Conservation (phyloP, 2,329 filamentous ascomycete genomes). For the Penicillium fuscoglaucum region DNA sequence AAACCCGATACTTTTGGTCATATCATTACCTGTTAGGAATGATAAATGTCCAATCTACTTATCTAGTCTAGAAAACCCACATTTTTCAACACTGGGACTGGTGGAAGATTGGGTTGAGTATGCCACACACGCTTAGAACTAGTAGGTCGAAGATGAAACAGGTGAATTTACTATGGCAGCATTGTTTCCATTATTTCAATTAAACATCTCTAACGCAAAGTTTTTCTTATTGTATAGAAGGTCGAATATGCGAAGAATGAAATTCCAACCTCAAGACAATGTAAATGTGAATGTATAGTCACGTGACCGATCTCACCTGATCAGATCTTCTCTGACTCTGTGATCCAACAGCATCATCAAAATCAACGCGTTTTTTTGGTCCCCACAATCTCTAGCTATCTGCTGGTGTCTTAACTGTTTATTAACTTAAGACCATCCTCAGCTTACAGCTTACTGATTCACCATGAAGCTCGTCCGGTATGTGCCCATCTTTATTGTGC, state of each 20-base stretch:
- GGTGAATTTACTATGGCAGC: too few relatives aligned
- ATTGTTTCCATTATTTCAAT: neutral
- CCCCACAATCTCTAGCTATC: conserved; percentile 14
- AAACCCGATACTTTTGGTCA: too few relatives aligned
- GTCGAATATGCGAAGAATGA: neutral
- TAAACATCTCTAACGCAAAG: too few relatives aligned
- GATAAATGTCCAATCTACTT: neutral
- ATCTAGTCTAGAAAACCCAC: neutral
- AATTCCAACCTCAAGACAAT: neutral
- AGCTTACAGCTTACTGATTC: conserved; percentile 23
- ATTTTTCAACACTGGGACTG: neutral
- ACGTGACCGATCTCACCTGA: conserved; percentile 19
- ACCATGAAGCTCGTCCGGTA: conserved; percentile 98
- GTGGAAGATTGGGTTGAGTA: neutral
- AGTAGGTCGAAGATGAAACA: too few relatives aligned
- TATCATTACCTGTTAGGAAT: neutral
- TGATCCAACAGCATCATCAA: conserved; percentile 22
- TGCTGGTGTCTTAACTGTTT: conserved; percentile 7
- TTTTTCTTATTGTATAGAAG: neutral
- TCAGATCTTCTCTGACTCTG: conserved; percentile 22
- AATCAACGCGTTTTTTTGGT: conserved; percentile 9
- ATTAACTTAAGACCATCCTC: neutral
- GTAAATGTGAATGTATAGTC: conserved; percentile 1
- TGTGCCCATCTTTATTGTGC: conserved; percentile 36
- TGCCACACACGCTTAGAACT: neutral